Conservation (phyloP, 1,284 basidiomycete species). For the Peniophora sp. region DNA sequence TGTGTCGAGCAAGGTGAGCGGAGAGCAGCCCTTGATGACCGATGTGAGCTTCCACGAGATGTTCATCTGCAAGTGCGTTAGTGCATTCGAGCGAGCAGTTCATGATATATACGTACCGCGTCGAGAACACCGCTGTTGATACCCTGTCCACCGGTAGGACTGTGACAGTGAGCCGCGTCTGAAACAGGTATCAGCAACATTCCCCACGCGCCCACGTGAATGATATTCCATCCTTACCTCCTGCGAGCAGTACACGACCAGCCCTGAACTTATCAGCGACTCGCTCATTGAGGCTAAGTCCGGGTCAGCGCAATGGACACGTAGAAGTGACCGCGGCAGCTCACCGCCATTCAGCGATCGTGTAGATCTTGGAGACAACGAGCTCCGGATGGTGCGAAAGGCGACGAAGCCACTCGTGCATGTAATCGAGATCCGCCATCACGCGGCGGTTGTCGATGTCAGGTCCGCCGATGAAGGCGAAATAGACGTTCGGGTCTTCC, state of each 20-base stretch:
- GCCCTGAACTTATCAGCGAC: background rate
- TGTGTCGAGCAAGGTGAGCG: conserved; percentile 12
- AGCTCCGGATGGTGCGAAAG: background rate
- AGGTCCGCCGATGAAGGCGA: background rate
- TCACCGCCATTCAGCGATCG: background rate
- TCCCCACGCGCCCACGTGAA: background rate
- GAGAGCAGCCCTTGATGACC: conserved; percentile 12
- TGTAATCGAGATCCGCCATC: background rate
- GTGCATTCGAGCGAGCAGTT: background rate
- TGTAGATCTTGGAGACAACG: background rate
- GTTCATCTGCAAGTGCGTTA: conserved; percentile 12
- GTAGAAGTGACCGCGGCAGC: background rate
- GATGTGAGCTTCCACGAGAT: conserved; percentile 19
- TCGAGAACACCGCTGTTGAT: conserved; percentile 11
- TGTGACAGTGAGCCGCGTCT: conserved; percentile 12
- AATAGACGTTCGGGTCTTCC: background rate
- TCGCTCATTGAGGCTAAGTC: background rate
- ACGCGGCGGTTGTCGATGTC: background rate
- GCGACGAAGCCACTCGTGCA: background rate
- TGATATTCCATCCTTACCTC: background rate
- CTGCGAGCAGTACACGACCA: background rate
- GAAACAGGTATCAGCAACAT: background rate
- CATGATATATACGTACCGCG: conserved; percentile 4
- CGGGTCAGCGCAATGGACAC: background rate
- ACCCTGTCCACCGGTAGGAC: conserved; percentile 12